phyloP scores from a whole-genome alignment of 139 green algal species.

The Coelastrella sp. region DNA sequence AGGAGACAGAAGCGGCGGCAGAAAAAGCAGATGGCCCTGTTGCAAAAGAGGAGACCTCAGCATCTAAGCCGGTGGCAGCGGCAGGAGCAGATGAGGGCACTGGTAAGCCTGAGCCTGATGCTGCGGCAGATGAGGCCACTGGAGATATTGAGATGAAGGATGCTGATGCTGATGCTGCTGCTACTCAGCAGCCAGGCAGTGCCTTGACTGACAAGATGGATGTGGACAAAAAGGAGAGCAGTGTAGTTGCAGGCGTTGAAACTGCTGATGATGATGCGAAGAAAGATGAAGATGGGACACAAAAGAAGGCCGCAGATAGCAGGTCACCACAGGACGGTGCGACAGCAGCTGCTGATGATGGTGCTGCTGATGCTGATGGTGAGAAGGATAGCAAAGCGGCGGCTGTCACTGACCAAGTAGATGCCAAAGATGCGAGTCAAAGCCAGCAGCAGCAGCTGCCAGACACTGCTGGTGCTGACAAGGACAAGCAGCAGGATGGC shows the following conservation, averaged over 20 bases:
- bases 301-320: neutral
- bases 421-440: neutral
- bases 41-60: neutral
- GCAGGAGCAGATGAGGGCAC: neutral
- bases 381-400: neutral
- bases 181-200: neutral
- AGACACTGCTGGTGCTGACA: neutral
- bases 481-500: neutral
- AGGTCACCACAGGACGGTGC: too few species aligned
- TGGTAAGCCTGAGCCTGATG: neutral
- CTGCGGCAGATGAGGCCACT: conserved; percentile 2
- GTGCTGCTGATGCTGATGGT: neutral
- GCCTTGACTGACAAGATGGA: neutral
- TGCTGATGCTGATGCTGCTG: neutral
- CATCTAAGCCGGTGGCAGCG: neutral
- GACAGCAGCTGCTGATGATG: too few species aligned
- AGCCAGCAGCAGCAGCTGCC: neutral
- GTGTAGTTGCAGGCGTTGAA: neutral
- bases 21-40: neutral
- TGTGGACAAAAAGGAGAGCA: neutral
- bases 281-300: neutral
- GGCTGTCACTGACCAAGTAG: neutral
- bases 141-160: neutral
- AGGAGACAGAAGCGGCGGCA: neutral
- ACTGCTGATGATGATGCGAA: neutral